phyloP scores from a whole-genome alignment of 305 asterid species.

The Coffea humblotiana region DNA sequence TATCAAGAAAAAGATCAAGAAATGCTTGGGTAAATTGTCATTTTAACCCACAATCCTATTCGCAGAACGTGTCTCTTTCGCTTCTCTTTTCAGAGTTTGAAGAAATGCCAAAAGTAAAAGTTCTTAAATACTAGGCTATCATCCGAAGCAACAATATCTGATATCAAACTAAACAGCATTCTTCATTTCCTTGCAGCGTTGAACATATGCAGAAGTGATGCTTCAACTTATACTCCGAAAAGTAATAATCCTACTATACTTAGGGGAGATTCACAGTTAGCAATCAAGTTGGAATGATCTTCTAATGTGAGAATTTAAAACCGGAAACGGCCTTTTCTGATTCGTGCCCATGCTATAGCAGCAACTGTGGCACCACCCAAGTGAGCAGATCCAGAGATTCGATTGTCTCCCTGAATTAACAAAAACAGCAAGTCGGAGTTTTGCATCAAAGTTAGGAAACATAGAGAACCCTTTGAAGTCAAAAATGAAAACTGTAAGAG shows the following conservation, averaged over 20 bases:
- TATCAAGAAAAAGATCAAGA: too few species aligned
- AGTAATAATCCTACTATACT: not conserved
- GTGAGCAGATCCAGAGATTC: constrained; percentile 76
- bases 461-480: not conserved
- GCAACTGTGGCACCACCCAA: constrained; percentile 85
- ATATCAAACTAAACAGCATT: too few species aligned
- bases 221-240: not conserved
- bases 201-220: too few species aligned
- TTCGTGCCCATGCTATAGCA: constrained; percentile 65
- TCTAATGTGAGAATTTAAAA: constrained; percentile 1
- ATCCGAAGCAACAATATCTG: too few species aligned
- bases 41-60: too few species aligned
- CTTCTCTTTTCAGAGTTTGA: too few species aligned
- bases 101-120: too few species aligned
- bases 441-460: not conserved
- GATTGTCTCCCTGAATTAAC: constrained; percentile 59
- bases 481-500: not conserved
- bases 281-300: not conserved
- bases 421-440: not conserved
- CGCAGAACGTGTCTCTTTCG: too few species aligned
- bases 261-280: not conserved
- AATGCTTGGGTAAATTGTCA: too few species aligned
- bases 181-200: too few species aligned
- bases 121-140: too few species aligned
- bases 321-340: constrained; percentile 58